Base-by-base conservation (phyloP, 352 stramenopile genomes). In the Phytophthora hibernalis region DNA sequence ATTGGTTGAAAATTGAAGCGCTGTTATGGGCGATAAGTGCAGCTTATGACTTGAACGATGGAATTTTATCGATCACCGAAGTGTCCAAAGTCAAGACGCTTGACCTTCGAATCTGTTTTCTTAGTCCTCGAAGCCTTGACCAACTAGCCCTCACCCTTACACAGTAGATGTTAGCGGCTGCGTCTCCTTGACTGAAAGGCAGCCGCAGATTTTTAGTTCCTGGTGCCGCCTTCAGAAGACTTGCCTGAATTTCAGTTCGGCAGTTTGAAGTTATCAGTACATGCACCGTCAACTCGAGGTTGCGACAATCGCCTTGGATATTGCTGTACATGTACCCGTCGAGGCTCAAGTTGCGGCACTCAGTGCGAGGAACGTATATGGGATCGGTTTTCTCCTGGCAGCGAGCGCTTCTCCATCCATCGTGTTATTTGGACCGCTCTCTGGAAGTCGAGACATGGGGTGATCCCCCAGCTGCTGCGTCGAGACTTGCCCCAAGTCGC, bases 391-490 rank as follows among this genome's bases (percentile, higher is more conserved):
- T 65, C 45, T 70, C 16, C 9, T 26, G 52, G 54, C 44, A 65
- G 61, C 53, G 52, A 72, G 50, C 22, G 57, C 45, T 30, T 45
- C 47, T 45, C 40, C 49, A 42, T 16, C 38, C 44, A 33, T 43
- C 50, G 40, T 44, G 30, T 45, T 12, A 10, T 38, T 45, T 37
- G 24, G n/a, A 42, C 55, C 55, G 44, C 43, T 72, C 50, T 63
- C 55, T 67, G 42, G 61, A 61, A 54, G 54, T 5, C 61, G 56
- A 76, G 68, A 72, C 63, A 71, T 63, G 44, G 55, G 42, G 26
- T 43, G 49, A 22, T 7, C 16, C 16, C 38, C 68, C 68, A 73
- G 57, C 57, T 76, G 57, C 35, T 48, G 28, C 38, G 42, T 62
- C 49, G 53, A 43, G 26, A 57, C 45, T 61, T 61, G 47, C 40